Conservation (phyloP, 2,329 filamentous ascomycete genomes). For the Basipetospora sp. region DNA sequence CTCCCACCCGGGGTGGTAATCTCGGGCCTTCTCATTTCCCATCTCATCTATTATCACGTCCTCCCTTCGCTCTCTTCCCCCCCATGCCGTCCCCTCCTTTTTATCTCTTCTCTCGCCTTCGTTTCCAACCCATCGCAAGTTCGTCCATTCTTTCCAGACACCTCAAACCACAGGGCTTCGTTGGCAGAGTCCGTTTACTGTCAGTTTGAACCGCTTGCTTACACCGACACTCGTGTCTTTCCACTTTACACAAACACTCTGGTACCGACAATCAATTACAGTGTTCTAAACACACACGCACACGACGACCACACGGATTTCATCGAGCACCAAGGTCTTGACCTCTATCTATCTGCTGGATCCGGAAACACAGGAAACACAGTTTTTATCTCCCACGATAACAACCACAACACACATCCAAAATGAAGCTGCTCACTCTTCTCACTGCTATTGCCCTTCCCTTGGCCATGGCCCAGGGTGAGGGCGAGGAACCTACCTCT, state of each 20-base stretch:
- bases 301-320: constrained; percentile 5
- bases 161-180: constrained; percentile 28
- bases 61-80: neutral
- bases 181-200: constrained; percentile 40
- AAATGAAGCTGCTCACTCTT: constrained; percentile 27
- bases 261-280: constrained; percentile 1
- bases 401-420: constrained; percentile 10
- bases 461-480: constrained; percentile 32
- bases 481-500: constrained; percentile 17
- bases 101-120: neutral
- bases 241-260: too few species aligned
- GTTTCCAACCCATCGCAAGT: neutral
- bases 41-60: constrained; percentile 3
- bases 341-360: too few species aligned
- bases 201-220: too few species aligned
- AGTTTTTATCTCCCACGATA: constrained; percentile 6
- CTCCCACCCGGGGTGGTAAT: neutral
- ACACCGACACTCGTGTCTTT: too few species aligned
- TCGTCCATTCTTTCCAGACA: constrained; percentile 4
- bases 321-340: constrained; percentile 8
- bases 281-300: constrained; percentile 9
- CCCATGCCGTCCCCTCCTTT: neutral
- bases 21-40: constrained; percentile 4
- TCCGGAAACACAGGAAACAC: too few species aligned
- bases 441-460: constrained; percentile 35